These are phyloP conservation scores for Blastocystis sp. DNA, from an alignment of 352 stramenopile species.

Conservation along the genomic window DNA sequence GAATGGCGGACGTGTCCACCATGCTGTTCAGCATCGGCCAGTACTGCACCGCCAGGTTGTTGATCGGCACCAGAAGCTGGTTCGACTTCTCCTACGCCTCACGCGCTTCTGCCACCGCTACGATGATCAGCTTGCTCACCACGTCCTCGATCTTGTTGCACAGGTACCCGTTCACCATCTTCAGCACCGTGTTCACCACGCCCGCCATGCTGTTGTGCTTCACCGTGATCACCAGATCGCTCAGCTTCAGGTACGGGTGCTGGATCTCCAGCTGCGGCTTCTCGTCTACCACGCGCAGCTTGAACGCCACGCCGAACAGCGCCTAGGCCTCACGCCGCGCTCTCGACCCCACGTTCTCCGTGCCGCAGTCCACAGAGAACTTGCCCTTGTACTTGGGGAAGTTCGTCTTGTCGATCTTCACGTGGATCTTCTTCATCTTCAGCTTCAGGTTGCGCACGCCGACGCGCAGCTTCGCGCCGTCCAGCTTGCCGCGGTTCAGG, in stretches of 20 bases:
- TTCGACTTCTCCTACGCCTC: constrained; percentile 9
- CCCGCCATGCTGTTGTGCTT: constrained; percentile 36
- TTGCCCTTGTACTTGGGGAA: constrained; percentile 65
- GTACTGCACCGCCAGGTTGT: constrained; percentile 61
- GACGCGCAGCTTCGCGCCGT: constrained; percentile 59
- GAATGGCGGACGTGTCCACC: constrained; percentile 44
- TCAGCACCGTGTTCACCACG: constrained; percentile 1
- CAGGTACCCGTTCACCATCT: constrained; percentile 33
- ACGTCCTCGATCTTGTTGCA: constrained; percentile 13
- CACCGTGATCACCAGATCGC: constrained; percentile 18
- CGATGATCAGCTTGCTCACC: constrained; percentile 39
- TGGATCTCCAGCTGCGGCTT: constrained; percentile 8
- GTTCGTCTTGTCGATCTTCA: constrained; percentile 41
- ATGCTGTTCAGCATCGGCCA: constrained; percentile 59
- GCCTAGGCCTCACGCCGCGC: background rate
- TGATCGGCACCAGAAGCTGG: constrained; percentile 17
- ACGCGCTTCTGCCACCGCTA: background rate
- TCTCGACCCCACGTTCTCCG: background rate
- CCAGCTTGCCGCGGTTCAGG: constrained; percentile 58
- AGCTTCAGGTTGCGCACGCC: constrained; percentile 47
- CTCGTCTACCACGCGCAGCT: constrained; percentile 20
- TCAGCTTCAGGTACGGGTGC: constrained; percentile 52
- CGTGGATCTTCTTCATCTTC: constrained; percentile 65
- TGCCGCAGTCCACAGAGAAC: constrained; percentile 3
- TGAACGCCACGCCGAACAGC: constrained; percentile 56